phyloP scores from a whole-genome alignment of 2,329 filamentous ascomycete species.

The Setomelanomma holmii region DNA sequence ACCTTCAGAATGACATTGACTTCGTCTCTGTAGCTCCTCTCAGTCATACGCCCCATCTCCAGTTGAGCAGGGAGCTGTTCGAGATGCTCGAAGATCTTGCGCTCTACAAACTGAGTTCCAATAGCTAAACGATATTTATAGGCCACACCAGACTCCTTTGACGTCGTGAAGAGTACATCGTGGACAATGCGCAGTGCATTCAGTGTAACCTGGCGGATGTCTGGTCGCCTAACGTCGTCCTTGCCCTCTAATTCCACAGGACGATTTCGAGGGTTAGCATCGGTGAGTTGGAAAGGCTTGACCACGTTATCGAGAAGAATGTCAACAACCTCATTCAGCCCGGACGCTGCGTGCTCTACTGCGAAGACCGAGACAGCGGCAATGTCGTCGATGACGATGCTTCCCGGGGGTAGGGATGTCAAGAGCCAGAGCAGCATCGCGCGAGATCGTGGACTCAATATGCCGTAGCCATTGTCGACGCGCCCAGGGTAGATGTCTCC shows the following conservation, averaged over 20 bases:
- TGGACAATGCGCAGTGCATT: conserved; percentile 77
- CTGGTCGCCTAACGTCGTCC: conserved; percentile 28
- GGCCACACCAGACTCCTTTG: conserved; percentile 33
- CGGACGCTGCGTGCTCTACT: conserved; percentile 82
- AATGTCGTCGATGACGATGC: conserved; percentile 80
- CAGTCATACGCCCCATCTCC: conserved; percentile 80
- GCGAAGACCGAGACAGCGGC: conserved; percentile 87
- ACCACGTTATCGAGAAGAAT: conserved; percentile 84
- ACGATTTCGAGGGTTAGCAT: conserved; percentile 67
- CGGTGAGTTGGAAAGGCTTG: conserved; percentile 75
- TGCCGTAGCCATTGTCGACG: conserved; percentile 35
- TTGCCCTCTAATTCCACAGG: conserved; percentile 25
- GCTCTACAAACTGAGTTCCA: conserved; percentile 71
- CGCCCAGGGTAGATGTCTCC: conserved; percentile 38
- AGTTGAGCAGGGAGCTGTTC: conserved; percentile 75
- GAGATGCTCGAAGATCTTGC: conserved; percentile 76
- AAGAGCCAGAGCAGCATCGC: conserved; percentile 84
- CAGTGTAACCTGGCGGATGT: conserved; percentile 39
- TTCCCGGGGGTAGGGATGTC: conserved; percentile 78
- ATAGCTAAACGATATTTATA: conserved; percentile 88
- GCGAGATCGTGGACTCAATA: conserved; percentile 33
- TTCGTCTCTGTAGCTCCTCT: conserved; percentile 59
- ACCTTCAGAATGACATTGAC: conserved; percentile 43
- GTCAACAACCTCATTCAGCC: conserved; percentile 89
- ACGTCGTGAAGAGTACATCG: conserved; percentile 76